phyloP scores from a whole-genome alignment of 2,329 filamentous ascomycete species.

The Dactylellina parvicollis region DNA sequence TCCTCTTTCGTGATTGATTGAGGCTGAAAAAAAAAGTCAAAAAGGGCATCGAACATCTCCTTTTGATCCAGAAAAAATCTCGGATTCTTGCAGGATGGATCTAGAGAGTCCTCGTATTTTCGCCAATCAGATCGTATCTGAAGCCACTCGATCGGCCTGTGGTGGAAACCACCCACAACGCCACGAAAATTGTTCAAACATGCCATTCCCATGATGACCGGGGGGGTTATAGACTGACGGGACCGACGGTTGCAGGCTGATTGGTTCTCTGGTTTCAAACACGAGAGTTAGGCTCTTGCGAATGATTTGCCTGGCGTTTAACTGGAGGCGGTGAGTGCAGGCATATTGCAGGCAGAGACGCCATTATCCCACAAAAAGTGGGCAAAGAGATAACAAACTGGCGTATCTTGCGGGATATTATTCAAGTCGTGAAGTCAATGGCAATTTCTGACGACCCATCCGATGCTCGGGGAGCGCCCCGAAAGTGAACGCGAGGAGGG shows the following conservation, averaged over 20 bases:
- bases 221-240: no score
- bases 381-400: no score
- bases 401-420: no score
- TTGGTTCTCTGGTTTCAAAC: not conserved
- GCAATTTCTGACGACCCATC: no score
- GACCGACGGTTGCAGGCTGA: not conserved
- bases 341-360: no score
- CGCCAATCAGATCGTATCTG: slow-evolving; percentile 37
- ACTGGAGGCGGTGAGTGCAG: no score
- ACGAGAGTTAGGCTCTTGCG: no score
- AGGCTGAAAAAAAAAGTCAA: slow-evolving; percentile 16
- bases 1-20: slow-evolving; percentile 3
- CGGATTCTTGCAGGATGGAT: slow-evolving; percentile 10
- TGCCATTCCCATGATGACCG: not conserved
- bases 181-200: slow-evolving; percentile 27
- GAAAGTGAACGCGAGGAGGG: no score
- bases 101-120: slow-evolving; percentile 21
- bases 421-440: no score
- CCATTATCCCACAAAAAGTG: no score
- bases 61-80: not conserved
- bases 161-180: slow-evolving; percentile 4
- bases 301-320: no score
- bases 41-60: not conserved
- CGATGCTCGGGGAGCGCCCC: slow-evolving; percentile 12
- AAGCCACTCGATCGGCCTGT: slow-evolving; percentile 29